Evolutionary conservation across 2,329 filamentous ascomycete genomes (phyloP), one percentile per base, ranked within the genome.

Genomic region (Spiromastix sp.): DNA sequence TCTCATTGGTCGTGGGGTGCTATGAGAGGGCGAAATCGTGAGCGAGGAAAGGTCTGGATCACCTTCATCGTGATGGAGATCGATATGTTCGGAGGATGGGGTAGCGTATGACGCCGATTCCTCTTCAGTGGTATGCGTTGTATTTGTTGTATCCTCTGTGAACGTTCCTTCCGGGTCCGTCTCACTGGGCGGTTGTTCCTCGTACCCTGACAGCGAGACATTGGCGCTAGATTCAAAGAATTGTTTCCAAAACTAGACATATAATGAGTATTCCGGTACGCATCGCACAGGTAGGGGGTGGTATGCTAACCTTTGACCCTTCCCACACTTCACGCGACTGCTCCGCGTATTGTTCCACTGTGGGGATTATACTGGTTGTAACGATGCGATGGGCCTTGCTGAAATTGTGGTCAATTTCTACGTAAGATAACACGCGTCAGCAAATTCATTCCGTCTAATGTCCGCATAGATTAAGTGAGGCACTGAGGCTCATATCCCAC

Each of bases 211-310:
- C 8, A 98, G 73, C 8, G 89, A 94, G 17, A 98, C 89, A 52
- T 98, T 96, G 56, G 91, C 91, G 31, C 87, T 94, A 22, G 91
- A 86, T 64, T 98, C 91, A 61, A 98, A 98, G 68, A 98, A 98
- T 67, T 96, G 87, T 63, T 98, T 98, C 91, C 91, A 98, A 63
- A 98, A 98, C 83, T 93, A 52, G 9, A 34, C 24, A 15, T 36
- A n/a, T 10, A 29, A 7, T n/a, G 12, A 11, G 10, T 12, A 11
- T 34, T 13, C 15, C 17, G 21, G n/a, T 5, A 9, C 12, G 13
- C 15, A 17, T 11, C 8, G 26, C n/a, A 4, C 34, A 16, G 18
- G 6, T 13, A 25, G 6, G 7, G 13, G n/a, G 20, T 29, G 31
- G 29, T 11, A 9, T 22, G 37, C 52, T 24, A 38, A 89, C 85